Percentiles rank a stretch among this genome's conserved stretches.
These are phyloP conservation scores for Rubia balearica DNA, from an alignment of 305 asterid species.

Conservation along the genomic window DNA sequence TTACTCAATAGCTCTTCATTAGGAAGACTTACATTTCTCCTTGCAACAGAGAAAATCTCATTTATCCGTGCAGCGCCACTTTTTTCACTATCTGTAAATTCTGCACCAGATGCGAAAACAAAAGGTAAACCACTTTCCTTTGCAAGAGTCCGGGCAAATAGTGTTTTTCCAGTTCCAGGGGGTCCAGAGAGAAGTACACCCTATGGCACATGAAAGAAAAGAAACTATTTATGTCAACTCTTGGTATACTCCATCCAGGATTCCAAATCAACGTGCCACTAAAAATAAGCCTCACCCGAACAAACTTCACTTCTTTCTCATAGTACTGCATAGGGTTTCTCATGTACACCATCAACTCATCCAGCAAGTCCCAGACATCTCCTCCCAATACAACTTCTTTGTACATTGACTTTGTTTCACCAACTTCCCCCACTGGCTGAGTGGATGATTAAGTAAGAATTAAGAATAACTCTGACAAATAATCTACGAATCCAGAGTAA, in stretches of 20 bases:
- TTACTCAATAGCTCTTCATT: neutral
- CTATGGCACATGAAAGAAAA: slow-evolving; percentile 35
- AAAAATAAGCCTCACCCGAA: slow-evolving; percentile 53
- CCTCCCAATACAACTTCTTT: slow-evolving; percentile 97
- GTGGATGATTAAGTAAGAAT: slow-evolving; percentile 26
- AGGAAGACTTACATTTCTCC: slow-evolving; percentile 76
- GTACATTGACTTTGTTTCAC: slow-evolving; percentile 83
- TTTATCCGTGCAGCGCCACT: slow-evolving; percentile 92
- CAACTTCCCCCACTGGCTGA: slow-evolving; percentile 91
- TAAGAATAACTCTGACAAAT: slow-evolving; percentile 13
- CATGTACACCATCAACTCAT: slow-evolving; percentile 95
- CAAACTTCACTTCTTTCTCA: slow-evolving; percentile 89
- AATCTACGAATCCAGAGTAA: slow-evolving; percentile 1
- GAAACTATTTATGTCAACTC: slow-evolving; percentile 10
- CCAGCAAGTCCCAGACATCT: slow-evolving; percentile 99
- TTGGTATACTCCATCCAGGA: slow-evolving; percentile 12
- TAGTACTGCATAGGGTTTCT: slow-evolving; percentile 91
- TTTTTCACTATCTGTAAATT: slow-evolving; percentile 91
- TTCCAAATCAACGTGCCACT: slow-evolving; percentile 8
- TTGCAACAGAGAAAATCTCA: slow-evolving; percentile 75
- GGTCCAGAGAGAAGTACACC: slow-evolving; percentile 99
- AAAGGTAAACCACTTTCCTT: slow-evolving; percentile 96
- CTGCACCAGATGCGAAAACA: slow-evolving; percentile 99
- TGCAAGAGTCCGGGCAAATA: slow-evolving; percentile 90
- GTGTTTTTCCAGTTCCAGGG: slow-evolving; percentile 99